Evolutionary conservation across 1,284 basidiomycete species (phyloP), one percentile per base, ranked within the genome.

Genomic region (Pseudozyma pruni): DNA sequence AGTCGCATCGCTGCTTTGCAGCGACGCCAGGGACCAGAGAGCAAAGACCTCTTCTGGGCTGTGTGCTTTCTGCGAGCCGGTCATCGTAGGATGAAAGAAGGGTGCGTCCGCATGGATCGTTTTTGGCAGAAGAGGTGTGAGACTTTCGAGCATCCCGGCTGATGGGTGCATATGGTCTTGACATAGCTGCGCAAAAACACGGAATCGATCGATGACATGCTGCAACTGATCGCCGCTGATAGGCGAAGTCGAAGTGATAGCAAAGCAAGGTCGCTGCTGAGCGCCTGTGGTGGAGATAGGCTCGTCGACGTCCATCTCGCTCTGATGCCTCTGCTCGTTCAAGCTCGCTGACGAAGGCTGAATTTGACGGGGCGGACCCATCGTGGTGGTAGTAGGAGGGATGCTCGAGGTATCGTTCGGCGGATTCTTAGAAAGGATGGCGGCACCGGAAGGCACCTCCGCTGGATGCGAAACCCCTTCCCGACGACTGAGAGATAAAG

Each of bases 161-260:
- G 53, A 57, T 29, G 66, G 66, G 20, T 59, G 59, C 55, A 55
- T 41, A 37, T 63, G 54, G 9, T 55, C 55, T 29, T 56, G 59
- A 33, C 59, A 69, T 17, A 62, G 52, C 23, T 56, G 57, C 11
- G 66, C 66, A 32, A 69, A 69, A 31, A 35, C 52, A 6, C 55
- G 59, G 37, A 63, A 63, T 0, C 55, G 54, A 20, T 58, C 51
- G 5, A 62, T 55, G n/a, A 63, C 55, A 4, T 42, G 50, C 37
- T 58, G 55, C 48, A 69, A 25, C 14, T 61, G 64, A 34, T 68
- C 64, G 11, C 64, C 44, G 27, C 57, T 62, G 39, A 61, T 35
- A 27, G 46, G 46, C 19, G 54, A 55, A 16, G 45, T 51, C 1
- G 46, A 29, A 11, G 40, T 51, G 5, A 44, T 45, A 6, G 64